Conservation (phyloP, 495 filamentous ascomycete species). For the Neurospora terricola region DNA sequence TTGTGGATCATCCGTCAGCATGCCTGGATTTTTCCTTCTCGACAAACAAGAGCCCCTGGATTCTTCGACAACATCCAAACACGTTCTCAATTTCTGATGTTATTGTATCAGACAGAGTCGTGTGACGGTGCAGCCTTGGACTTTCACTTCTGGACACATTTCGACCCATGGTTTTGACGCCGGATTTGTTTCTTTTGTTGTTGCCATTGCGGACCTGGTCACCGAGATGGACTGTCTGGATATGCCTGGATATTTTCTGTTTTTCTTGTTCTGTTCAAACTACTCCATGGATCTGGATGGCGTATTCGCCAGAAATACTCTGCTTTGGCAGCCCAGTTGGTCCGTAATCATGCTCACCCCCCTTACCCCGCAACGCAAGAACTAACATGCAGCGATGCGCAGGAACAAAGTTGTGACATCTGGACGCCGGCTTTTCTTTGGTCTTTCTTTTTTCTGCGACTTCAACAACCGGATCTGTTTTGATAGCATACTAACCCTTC, state of each 20-base stretch:
- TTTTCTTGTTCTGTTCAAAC: conserved; percentile 9
- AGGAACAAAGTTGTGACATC: conserved; percentile 43
- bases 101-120: background rate
- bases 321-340: conserved; percentile 8
- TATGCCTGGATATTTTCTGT: conserved; percentile 22
- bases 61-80: background rate
- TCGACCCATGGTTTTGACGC: background rate
- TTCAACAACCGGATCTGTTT: conserved; percentile 18
- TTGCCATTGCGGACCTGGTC: background rate
- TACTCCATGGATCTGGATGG: conserved; percentile 2
- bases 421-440: conserved; percentile 25
- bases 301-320: conserved; percentile 1
- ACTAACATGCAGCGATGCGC: conserved; percentile 22
- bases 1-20: background rate
- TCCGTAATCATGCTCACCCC: conserved; percentile 7
- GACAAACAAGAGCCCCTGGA: background rate
- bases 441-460: conserved; percentile 15
- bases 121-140: background rate
- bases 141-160: background rate
- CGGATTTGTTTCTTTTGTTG: background rate
- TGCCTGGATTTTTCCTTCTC: background rate
- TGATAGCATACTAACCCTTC: conserved; percentile 42
- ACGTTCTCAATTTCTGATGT: background rate
- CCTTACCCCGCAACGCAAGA: background rate
- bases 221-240: background rate